Percentiles rank a stretch among this genome's conserved stretches.
These are phyloP conservation scores for Ophiostoma sp. DNA, from an alignment of 2,329 filamentous ascomycete genomes.

Conservation along the genomic window DNA sequence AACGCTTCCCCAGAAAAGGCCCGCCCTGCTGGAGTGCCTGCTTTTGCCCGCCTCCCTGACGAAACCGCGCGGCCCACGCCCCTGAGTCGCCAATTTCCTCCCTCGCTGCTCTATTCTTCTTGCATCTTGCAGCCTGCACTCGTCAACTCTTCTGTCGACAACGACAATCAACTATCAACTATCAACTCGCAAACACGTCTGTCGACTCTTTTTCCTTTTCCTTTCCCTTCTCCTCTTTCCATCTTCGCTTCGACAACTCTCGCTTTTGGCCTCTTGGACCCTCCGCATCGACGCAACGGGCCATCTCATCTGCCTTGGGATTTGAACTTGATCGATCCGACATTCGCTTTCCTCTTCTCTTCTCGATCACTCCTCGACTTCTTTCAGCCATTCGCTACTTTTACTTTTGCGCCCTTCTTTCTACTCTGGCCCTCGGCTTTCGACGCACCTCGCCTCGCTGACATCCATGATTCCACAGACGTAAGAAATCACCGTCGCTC, in stretches of 20 bases:
- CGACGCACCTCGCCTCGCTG: too few species aligned
- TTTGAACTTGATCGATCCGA: background rate
- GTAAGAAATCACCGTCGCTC: background rate
- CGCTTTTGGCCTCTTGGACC: constrained; percentile 9
- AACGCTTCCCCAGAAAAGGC: constrained; percentile 17
- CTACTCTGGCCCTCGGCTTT: too few species aligned
- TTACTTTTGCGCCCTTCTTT: background rate
- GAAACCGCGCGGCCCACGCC: constrained; percentile 17
- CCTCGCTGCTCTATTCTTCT: constrained; percentile 16
- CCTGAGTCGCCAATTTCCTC: constrained; percentile 20
- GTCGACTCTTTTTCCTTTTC: background rate
- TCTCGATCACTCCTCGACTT: background rate
- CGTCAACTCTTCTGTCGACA: background rate
- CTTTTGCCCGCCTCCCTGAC: constrained; percentile 15
- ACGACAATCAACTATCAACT: background rate
- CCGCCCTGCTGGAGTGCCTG: constrained; percentile 15
- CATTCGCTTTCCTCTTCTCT: constrained; percentile 7
- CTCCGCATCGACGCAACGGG: background rate
- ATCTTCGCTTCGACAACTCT: background rate
- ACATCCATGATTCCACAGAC: background rate
- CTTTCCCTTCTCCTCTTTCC: background rate
- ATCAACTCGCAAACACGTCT: background rate
- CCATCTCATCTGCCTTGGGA: background rate
- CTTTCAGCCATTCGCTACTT: background rate
- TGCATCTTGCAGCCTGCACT: background rate